Conservation (phyloP, 2,329 filamentous ascomycete genomes). For the Neofusicoccum sp. region DNA sequence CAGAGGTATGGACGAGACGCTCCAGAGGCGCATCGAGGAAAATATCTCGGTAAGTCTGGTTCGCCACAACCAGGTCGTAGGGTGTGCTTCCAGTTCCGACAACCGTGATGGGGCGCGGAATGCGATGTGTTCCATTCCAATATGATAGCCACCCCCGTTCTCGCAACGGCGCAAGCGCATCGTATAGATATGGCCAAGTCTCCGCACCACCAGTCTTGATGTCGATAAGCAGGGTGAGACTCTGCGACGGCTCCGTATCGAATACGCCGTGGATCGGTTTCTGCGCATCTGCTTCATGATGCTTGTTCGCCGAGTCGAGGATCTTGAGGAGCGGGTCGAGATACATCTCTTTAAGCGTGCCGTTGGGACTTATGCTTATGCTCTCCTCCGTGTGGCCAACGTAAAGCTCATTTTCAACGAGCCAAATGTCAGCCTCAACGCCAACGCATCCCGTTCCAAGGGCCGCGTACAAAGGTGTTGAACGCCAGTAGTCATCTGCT, state of each 20-base stretch:
- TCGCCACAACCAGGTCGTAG: conserved; percentile 58
- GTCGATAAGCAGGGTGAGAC: conserved; percentile 67
- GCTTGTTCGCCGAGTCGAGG: conserved; percentile 49
- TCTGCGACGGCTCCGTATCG: conserved; percentile 40
- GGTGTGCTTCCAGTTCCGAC: conserved; percentile 69
- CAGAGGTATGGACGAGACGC: not conserved
- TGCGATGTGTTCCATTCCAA: conserved; percentile 54
- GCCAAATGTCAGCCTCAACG: conserved; percentile 72
- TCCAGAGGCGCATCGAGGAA: conserved; percentile 68
- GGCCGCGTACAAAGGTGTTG: conserved; percentile 64
- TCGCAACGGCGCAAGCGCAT: conserved; percentile 62
- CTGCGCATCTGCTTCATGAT: conserved; percentile 25
- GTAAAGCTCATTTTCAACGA: conserved; percentile 59
- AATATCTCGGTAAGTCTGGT: conserved; percentile 59
- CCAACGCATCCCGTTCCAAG: conserved; percentile 62
- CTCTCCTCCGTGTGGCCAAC: conserved; percentile 61
- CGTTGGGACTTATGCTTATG: conserved; percentile 51
- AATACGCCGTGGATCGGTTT: conserved; percentile 57
- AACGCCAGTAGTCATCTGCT: conserved; percentile 44
- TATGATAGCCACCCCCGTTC: conserved; percentile 55
- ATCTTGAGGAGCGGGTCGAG: conserved; percentile 64
- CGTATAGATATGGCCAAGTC: conserved; percentile 57
- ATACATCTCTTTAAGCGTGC: conserved; percentile 66
- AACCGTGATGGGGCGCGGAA: conserved; percentile 64
- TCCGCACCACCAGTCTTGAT: conserved; percentile 62